Percentiles rank a stretch among this genome's conserved stretches.
Evolutionary conservation across 768 basidiomycete species (phyloP).

Genomic region (Hygrophoropsis aurantiaca): DNA sequence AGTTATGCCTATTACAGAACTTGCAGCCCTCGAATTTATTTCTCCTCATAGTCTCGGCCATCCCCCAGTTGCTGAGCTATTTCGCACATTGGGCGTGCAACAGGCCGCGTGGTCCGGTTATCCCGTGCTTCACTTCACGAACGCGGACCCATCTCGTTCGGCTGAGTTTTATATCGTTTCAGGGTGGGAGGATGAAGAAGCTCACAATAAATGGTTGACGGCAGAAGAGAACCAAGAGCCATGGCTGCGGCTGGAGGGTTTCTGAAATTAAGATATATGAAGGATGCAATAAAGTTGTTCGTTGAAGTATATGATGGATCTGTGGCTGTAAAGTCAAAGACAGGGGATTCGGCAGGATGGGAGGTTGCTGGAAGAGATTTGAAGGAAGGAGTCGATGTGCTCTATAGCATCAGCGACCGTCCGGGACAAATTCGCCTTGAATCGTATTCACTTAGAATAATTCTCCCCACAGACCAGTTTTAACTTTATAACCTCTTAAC

Average conservation of each 20-base stretch:
- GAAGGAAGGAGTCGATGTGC: slow-evolving; percentile 1
- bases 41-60: slow-evolving; percentile 29
- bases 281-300: slow-evolving; percentile 3
- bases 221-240: slow-evolving; percentile 41
- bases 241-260: slow-evolving; percentile 28
- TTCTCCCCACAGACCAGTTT: too few relatives aligned
- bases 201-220: slow-evolving; percentile 43
- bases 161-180: slow-evolving; percentile 38
- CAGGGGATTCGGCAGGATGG: too few relatives aligned
- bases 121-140: slow-evolving; percentile 40
- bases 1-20: slow-evolving; percentile 45
- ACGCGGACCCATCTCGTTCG: slow-evolving; percentile 16
- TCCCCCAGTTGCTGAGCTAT: slow-evolving; percentile 25
- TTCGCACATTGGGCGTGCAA: slow-evolving; percentile 28
- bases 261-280: slow-evolving; percentile 26
- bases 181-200: slow-evolving; percentile 42
- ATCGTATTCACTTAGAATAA: too few relatives aligned
- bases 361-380: slow-evolving; percentile 15
- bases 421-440: too few relatives aligned
- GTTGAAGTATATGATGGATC: slow-evolving; percentile 12
- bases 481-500: too few relatives aligned
- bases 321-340: not conserved
- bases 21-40: slow-evolving; percentile 36
- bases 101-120: slow-evolving; percentile 44
- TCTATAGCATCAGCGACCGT: slow-evolving; percentile 12